phyloP scores from a whole-genome alignment of 768 basidiomycete genomes.

The Russula griseocarnosa region DNA sequence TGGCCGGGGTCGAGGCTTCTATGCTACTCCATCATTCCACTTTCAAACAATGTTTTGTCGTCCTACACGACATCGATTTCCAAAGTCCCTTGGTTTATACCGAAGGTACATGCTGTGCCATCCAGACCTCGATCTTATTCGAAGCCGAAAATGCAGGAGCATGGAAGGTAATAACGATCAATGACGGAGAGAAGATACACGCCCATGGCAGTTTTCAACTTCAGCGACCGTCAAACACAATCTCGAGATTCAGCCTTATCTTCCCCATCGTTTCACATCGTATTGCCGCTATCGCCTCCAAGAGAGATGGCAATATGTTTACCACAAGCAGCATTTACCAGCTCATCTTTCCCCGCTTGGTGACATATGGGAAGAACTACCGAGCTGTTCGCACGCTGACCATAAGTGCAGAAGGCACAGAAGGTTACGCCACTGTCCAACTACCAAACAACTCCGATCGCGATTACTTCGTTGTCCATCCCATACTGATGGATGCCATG shows the following conservation, averaged over 20 bases:
- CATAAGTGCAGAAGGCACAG: conserved; percentile 45
- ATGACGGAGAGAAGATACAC: conserved; percentile 38
- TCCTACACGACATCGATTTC: conserved; percentile 46
- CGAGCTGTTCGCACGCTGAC: conserved; percentile 55
- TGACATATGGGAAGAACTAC: conserved; percentile 56
- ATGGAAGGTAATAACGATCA: conserved; percentile 47
- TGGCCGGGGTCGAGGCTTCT: conserved; percentile 44
- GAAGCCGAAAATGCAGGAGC: conserved; percentile 37
- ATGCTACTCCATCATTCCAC: conserved; percentile 34
- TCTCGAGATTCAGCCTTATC: conserved; percentile 39
- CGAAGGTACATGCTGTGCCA: conserved; percentile 32
- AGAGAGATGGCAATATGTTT: conserved; percentile 44
- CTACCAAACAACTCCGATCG: conserved; percentile 39
- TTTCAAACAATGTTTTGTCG: conserved; percentile 36
- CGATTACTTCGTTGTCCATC: conserved; percentile 43
- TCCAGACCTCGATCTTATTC: conserved; percentile 43
- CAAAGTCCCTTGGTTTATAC: conserved; percentile 52
- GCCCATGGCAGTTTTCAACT: conserved; percentile 44
- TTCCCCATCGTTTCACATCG: conserved; percentile 38
- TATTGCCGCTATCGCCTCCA: conserved; percentile 33
- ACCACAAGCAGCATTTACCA: conserved; percentile 57
- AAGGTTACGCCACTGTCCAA: conserved; percentile 49
- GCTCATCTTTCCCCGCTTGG: conserved; percentile 63
- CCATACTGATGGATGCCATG: conserved; percentile 62
- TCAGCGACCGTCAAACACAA: conserved; percentile 34